A percentile compares a stretch with the other conserved stretches of the same genome.
Evolutionary conservation across 1,284 basidiomycete species (phyloP).

Genomic region (Ganoderma meredithae): DNA sequence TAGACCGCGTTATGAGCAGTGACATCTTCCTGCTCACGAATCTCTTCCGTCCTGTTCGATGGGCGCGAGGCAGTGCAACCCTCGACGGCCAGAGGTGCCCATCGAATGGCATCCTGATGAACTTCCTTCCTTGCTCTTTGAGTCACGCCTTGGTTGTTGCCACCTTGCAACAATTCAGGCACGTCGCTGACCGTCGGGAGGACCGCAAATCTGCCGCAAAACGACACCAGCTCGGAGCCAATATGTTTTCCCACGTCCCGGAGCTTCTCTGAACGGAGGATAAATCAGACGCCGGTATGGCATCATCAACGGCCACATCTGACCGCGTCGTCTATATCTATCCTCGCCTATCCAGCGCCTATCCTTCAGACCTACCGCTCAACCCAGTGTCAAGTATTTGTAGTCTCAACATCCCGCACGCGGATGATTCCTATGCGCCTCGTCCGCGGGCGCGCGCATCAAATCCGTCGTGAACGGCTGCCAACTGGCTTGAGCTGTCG

Average conservation of each 20-base stretch:
- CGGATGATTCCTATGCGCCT: not conserved
- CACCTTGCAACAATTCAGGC: not conserved
- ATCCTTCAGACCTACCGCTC: not conserved
- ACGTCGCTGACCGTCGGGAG: not conserved
- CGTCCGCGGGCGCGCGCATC: not conserved
- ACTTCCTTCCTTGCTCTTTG: not conserved
- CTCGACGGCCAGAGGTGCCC: not conserved
- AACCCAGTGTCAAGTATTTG: not conserved
- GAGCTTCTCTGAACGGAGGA: not conserved
- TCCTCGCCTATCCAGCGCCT: not conserved
- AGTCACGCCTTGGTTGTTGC: not conserved
- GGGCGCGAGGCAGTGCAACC: not conserved
- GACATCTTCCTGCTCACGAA: not conserved
- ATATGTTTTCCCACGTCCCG: constrained; percentile 2
- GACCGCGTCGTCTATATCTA: not conserved
- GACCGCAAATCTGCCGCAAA: not conserved
- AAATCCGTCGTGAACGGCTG: not conserved
- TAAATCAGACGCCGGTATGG: not conserved
- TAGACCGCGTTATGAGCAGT: constrained; percentile 18
- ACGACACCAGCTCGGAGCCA: not conserved
- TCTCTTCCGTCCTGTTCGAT: not conserved
- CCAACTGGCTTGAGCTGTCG: too few species aligned
- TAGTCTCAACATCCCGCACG: not conserved
- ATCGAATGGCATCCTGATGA: not conserved
- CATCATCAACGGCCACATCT: not conserved